Percentiles rank a stretch among this genome's conserved stretches.
phyloP scores from a whole-genome alignment of 2,329 filamentous ascomycete species.

The Falciphora oryzae region DNA sequence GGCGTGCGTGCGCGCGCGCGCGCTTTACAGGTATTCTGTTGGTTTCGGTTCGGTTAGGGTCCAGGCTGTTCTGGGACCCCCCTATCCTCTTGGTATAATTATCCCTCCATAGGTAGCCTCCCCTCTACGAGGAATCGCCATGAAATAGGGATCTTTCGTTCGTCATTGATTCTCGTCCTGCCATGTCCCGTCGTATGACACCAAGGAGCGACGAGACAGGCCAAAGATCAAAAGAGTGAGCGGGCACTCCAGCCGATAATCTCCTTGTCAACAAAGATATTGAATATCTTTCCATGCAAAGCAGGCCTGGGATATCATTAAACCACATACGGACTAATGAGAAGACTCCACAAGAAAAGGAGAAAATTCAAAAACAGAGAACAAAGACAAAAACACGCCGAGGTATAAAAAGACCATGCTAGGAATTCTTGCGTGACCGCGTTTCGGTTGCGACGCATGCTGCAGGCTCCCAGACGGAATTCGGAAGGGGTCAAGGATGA shows the following conservation, averaged over 20 bases:
- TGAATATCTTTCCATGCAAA: background rate
- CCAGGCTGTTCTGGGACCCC: too few species aligned
- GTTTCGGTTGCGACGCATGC: too few species aligned
- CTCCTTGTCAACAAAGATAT: background rate
- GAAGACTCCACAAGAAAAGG: background rate
- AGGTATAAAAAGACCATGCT: slow-evolving; percentile 16
- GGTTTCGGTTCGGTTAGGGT: too few species aligned
- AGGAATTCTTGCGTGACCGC: background rate
- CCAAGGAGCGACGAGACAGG: too few species aligned
- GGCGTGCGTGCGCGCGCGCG: too few species aligned
- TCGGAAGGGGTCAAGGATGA: background rate
- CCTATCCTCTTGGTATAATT: too few species aligned
- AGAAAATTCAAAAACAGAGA: slow-evolving; percentile 10
- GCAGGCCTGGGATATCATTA: background rate
- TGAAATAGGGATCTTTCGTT: too few species aligned
- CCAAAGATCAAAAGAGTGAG: background rate
- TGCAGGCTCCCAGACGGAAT: background rate
- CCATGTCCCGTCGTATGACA: too few species aligned
- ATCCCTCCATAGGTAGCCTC: too few species aligned
- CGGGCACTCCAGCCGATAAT: background rate
- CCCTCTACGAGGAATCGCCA: too few species aligned
- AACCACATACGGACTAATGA: slow-evolving; percentile 2
- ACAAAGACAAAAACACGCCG: slow-evolving; percentile 16
- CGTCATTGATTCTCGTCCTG: too few species aligned
- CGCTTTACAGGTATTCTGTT: too few species aligned